Percentiles rank a stretch among this genome's conserved stretches.
Conservation (phyloP, 148 eudicot species). For the Gaultheria prostrata region DNA sequence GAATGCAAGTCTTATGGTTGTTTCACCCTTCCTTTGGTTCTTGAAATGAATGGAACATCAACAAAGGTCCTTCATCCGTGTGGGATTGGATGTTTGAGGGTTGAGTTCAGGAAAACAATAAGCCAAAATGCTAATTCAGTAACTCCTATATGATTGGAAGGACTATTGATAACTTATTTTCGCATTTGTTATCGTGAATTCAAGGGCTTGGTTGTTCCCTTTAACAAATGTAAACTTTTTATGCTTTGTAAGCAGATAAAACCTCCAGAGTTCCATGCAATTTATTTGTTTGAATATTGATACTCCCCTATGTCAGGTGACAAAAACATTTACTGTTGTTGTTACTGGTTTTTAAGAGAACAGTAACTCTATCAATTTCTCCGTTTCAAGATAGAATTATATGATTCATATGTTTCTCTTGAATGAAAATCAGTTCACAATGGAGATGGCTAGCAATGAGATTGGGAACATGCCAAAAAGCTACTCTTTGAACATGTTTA, state of each 20-base stretch:
- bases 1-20: neutral
- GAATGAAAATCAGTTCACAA: conserved; percentile 58
- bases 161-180: neutral
- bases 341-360: neutral
- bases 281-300: neutral
- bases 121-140: neutral
- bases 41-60: neutral
- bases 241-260: neutral
- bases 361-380: neutral
- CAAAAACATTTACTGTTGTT: neutral
- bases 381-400: neutral
- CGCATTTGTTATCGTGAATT: neutral
- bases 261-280: neutral
- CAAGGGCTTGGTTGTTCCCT: neutral
- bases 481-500: conserved; percentile 83
- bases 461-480: conserved; percentile 57
- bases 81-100: neutral
- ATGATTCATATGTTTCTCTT: conserved; percentile 13
- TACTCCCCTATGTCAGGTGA: neutral
- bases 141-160: neutral
- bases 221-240: neutral
- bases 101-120: neutral
- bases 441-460: conserved; percentile 81
- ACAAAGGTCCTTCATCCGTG: neutral
- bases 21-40: neutral